Conservation (phyloP, 1,139 yeast genomes). For the Maudiozyma humilis region DNA sequence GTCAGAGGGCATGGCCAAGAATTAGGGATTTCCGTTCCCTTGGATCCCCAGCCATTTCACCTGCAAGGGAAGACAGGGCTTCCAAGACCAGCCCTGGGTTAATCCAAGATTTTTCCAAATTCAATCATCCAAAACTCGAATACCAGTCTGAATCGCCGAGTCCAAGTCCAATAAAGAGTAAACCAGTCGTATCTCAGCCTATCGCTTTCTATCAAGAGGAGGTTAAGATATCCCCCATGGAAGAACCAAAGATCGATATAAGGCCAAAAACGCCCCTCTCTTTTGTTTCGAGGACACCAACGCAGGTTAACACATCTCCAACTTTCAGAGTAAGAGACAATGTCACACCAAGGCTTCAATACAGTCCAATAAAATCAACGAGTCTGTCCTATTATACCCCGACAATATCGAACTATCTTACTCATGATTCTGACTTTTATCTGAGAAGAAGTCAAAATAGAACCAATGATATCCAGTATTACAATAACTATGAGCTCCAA, state of each 20-base stretch:
- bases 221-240: not conserved
- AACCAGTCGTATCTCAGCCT: not conserved
- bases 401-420: constrained; percentile 24
- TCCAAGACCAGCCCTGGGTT: constrained; percentile 11
- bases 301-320: constrained; percentile 5
- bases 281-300: not conserved
- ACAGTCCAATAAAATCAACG: constrained; percentile 24
- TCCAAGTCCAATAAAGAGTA: constrained; percentile 7
- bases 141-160: not conserved
- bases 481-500: constrained; percentile 18
- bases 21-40: constrained; percentile 53
- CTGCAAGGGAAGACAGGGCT: constrained; percentile 8
- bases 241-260: not conserved
- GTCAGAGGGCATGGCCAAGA: constrained; percentile 48
- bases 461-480: constrained; percentile 20
- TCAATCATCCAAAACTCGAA: constrained; percentile 2
- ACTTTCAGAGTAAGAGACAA: constrained; percentile 11
- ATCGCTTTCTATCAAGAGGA: not conserved
- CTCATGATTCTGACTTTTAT: constrained; percentile 26
- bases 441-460: constrained; percentile 26
- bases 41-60: constrained; percentile 14
- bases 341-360: constrained; percentile 18
- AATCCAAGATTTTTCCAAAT: constrained; percentile 20
- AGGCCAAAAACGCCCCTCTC: not conserved
- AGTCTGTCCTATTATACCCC: constrained; percentile 31